These are phyloP conservation scores for Trametes villosa DNA, from an alignment of 768 basidiomycete species.

Conservation along the genomic window DNA sequence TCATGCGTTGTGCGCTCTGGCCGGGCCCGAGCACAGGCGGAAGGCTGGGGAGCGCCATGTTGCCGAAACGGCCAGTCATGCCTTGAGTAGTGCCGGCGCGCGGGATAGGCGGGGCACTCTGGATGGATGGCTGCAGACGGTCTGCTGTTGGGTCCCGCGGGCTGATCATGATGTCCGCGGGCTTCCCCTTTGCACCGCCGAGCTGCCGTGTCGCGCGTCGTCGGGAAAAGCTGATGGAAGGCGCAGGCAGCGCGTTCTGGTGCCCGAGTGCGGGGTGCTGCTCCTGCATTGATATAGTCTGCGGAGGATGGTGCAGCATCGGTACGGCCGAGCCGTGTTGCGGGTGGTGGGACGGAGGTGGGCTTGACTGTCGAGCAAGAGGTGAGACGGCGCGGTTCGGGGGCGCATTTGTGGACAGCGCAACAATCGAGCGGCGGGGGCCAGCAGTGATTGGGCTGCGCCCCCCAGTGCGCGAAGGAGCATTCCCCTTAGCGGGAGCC, in stretches of 20 bases:
- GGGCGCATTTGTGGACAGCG: constrained; percentile 27
- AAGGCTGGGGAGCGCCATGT: constrained; percentile 69
- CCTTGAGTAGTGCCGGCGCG: constrained; percentile 40
- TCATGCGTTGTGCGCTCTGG: constrained; percentile 52
- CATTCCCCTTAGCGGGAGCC: neutral
- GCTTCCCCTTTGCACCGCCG: constrained; percentile 63
- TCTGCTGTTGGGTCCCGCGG: constrained; percentile 61
- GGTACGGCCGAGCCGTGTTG: constrained; percentile 33
- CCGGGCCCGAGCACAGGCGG: constrained; percentile 47
- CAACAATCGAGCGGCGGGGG: constrained; percentile 29
- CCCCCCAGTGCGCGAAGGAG: constrained; percentile 21
- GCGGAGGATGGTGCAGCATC: constrained; percentile 28
- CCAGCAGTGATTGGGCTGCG: constrained; percentile 44
- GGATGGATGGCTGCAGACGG: constrained; percentile 67
- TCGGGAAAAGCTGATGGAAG: constrained; percentile 77
- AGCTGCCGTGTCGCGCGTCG: constrained; percentile 71
- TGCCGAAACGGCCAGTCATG: constrained; percentile 45
- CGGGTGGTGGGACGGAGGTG: constrained; percentile 35
- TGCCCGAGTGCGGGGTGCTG: constrained; percentile 26
- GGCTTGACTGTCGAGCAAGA: constrained; percentile 36
- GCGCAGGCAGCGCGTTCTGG: constrained; percentile 60
- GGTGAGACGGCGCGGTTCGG: constrained; percentile 43
- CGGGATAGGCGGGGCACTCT: constrained; percentile 75
- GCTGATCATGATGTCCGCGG: constrained; percentile 79
- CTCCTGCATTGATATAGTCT: constrained; percentile 33